Evolutionary conservation across 1,284 basidiomycete genomes (phyloP).

Genomic region (Ustilago cynodontis): DNA sequence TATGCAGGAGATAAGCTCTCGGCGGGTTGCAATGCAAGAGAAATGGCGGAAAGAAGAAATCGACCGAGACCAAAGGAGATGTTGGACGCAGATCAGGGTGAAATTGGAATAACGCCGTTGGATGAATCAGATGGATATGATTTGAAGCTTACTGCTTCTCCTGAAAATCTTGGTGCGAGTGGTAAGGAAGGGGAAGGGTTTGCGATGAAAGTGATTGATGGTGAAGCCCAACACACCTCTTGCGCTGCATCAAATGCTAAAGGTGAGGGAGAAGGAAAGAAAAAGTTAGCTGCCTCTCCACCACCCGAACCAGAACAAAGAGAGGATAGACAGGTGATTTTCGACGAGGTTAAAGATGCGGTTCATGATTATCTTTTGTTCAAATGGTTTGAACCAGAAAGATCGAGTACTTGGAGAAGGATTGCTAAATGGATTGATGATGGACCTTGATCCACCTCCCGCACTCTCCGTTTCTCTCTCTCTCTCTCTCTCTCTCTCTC

Average conservation of each 20-base stretch:
- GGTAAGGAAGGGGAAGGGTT: background rate
- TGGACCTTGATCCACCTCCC: background rate
- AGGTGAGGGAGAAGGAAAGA: background rate
- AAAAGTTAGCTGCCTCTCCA: background rate
- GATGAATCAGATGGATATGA: conserved; percentile 14
- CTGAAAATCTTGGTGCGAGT: background rate
- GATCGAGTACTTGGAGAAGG: conserved; percentile 50
- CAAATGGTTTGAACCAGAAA: conserved; percentile 65
- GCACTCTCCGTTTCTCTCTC: background rate
- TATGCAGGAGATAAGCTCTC: conserved; percentile 52
- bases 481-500: background rate
- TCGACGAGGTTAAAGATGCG: conserved; percentile 64
- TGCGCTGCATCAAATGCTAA: background rate
- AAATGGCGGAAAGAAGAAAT: conserved; percentile 48
- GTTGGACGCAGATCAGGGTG: conserved; percentile 17
- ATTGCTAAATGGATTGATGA: conserved; percentile 63
- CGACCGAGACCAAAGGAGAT: conserved; percentile 56
- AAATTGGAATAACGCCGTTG: conserved; percentile 15
- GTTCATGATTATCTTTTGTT: conserved; percentile 66
- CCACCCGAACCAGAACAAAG: conserved; percentile 17
- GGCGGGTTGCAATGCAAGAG: conserved; percentile 36
- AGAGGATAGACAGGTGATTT: conserved; percentile 55
- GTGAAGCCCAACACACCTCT: conserved; percentile 11
- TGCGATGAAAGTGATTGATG: conserved; percentile 11
- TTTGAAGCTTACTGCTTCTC: background rate